Evolutionary conservation across 192 early-diverging fungal genomes (phyloP).

Genomic region (Bifiguratus adelaidae): DNA sequence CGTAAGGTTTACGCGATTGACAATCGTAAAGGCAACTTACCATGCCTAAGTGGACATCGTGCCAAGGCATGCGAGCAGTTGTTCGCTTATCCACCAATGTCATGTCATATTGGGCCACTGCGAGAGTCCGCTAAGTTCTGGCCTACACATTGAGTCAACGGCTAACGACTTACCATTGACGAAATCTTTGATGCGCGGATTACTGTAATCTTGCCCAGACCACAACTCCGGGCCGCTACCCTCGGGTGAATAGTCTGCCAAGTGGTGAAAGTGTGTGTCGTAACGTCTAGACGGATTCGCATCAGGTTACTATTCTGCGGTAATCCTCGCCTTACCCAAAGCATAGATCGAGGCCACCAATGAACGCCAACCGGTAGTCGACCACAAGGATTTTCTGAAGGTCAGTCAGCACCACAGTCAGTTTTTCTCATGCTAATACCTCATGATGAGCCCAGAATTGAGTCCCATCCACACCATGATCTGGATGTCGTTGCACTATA

Average conservation of each 20-base stretch:
- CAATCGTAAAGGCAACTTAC: conserved; percentile 9
- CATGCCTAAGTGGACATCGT: conserved; percentile 73
- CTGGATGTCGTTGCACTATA: conserved; percentile 75
- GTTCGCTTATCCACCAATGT: conserved; percentile 30
- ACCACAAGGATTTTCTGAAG: conserved; percentile 67
- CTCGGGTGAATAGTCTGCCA: conserved; percentile 53
- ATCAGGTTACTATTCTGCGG: background rate
- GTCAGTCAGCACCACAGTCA: background rate
- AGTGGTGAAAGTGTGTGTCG: conserved; percentile 67
- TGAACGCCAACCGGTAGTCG: conserved; percentile 70
- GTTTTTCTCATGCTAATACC: conserved; percentile 11
- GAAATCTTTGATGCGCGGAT: conserved; percentile 79
- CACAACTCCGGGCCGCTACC: conserved; percentile 34
- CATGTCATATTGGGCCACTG: conserved; percentile 9
- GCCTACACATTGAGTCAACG: background rate
- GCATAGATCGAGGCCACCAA: conserved; percentile 82
- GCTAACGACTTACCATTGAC: conserved; percentile 24
- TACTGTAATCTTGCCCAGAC: conserved; percentile 81
- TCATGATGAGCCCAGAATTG: conserved; percentile 82
- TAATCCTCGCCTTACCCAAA: conserved; percentile 39
- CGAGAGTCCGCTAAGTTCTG: background rate
- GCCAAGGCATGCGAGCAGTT: conserved; percentile 80
- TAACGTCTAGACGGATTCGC: conserved; percentile 45
- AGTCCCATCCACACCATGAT: conserved; percentile 57
- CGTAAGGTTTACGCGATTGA: background rate